Base-by-base conservation (phyloP, 305 asterid species). In the Rubia peregrina region DNA sequence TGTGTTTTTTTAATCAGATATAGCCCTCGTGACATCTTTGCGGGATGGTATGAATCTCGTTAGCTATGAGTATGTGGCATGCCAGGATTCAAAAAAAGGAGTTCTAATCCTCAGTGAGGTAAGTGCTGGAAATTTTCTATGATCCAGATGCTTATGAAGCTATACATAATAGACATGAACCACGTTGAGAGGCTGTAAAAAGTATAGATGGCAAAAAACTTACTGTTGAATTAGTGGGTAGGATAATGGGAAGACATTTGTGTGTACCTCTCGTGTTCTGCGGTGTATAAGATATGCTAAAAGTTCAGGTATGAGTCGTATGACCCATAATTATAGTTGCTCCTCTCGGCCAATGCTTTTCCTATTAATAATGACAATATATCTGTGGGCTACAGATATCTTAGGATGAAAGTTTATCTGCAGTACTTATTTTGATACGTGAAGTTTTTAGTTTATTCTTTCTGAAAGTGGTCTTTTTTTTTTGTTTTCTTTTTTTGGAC, bases 11-110 rank as follows among this genome's bases (percentile, higher is more conserved):
- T 71, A 74, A 62, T 79, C 95, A 92, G 98, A 92, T 80, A 83
- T 92, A 76, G 96, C 98, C 61, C 90, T 92, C 71, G 95, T 92
- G 76, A 92, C 97, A n/a, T 92, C 98, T 68, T 76, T 92, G 88
- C 81, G 97, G 72, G 98, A 92, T 79, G 98, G 98, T 76, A 92
- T 92, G 98, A 92, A 92, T 80, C 98, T 92, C 2, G 98, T 92
- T 74, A 92, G 98, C 83, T 89, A 92, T 82, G 98, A 92, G 88
- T 92, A 86, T 77, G 98, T 92, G 80, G 95, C 98, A 22, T 90
- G 97, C 77, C 98, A 92, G 81, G 95, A 85, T 74, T 82, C 92
- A 51, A 92, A 84, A 77, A 89, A 77, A 76, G 98, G 98, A 71
- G 98, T 90, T 69, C 97, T 92, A 79, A 89, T 92, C 79, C 97